A percentile compares a stretch with the other conserved stretches of the same genome.
Conservation (phyloP, 2,329 filamentous ascomycete genomes). For the Nothopassalora personata region DNA sequence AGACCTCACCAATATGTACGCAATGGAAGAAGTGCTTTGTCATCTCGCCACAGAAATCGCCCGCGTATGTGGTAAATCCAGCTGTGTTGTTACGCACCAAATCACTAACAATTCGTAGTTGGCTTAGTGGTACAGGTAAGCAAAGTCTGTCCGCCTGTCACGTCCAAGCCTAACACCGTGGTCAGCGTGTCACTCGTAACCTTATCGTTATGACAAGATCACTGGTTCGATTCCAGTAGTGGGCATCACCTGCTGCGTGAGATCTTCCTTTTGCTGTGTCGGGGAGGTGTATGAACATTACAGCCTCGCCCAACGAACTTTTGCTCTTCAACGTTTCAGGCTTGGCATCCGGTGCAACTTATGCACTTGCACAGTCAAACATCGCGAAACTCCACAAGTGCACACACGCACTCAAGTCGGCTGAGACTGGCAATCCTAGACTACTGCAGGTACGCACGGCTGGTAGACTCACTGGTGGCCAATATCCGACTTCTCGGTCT, state of each 20-base stretch:
- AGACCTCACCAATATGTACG: too few relatives aligned
- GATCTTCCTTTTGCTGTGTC: neutral
- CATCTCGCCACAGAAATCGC: neutral
- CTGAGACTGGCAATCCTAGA: neutral
- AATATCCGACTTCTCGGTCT: neutral
- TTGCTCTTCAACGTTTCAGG: neutral
- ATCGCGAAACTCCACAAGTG: too few relatives aligned
- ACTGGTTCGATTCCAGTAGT: neutral
- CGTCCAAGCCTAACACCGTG: neutral
- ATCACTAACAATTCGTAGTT: neutral
- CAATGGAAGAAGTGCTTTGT: too few relatives aligned
- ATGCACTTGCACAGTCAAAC: neutral
- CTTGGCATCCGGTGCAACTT: neutral
- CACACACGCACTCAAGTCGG: neutral
- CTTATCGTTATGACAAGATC: neutral
- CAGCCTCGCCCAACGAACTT: neutral
- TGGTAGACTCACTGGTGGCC: neutral
- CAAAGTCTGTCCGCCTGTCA: neutral
- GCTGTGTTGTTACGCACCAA: too few relatives aligned
- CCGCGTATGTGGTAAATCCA: neutral
- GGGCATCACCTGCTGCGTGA: neutral
- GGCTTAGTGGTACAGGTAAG: neutral
- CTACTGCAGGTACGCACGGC: neutral
- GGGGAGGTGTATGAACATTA: neutral
- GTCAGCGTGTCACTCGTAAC: neutral